phyloP scores from a whole-genome alignment of 441 rosid genomes.

The Pelargonium citronellum region DNA sequence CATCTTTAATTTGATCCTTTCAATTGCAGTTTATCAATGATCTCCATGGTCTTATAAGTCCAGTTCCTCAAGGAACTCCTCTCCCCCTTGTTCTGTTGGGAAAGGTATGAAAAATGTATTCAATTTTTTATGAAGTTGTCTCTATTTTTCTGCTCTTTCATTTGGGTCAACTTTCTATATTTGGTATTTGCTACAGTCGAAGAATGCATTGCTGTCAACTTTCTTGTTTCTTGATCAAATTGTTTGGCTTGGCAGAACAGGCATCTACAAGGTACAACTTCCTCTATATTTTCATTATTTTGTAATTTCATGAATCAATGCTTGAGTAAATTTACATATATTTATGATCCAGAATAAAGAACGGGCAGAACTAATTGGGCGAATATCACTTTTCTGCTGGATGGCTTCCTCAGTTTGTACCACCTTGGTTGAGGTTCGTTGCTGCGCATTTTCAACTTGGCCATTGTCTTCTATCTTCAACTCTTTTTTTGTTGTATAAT shows the following conservation, averaged over 20 bases:
- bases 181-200: slow-evolving; percentile 54
- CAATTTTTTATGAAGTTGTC: neutral
- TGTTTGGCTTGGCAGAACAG: slow-evolving; percentile 90
- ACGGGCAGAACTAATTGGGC: slow-evolving; percentile 67
- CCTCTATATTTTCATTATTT: slow-evolving; percentile 2
- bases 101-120: slow-evolving; percentile 45
- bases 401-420: slow-evolving; percentile 74
- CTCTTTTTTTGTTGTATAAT: slow-evolving; percentile 6
- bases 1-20: slow-evolving; percentile 16
- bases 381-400: slow-evolving; percentile 91
- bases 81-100: slow-evolving; percentile 79
- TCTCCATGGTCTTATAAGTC: slow-evolving; percentile 77
- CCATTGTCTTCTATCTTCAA: neutral
- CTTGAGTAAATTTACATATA: neutral
- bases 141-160: neutral
- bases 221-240: slow-evolving; percentile 96
- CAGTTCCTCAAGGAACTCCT: slow-evolving; percentile 86
- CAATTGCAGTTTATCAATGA: slow-evolving; percentile 84
- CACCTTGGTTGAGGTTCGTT: slow-evolving; percentile 77
- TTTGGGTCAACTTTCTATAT: slow-evolving; percentile 13
- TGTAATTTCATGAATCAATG: neutral
- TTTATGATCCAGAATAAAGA: slow-evolving; percentile 58
- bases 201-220: slow-evolving; percentile 76
- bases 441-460: slow-evolving; percentile 13
- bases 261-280: slow-evolving; percentile 68